Conservation (phyloP, 1,139 yeast genomes). For the Geotrichum reessii region DNA sequence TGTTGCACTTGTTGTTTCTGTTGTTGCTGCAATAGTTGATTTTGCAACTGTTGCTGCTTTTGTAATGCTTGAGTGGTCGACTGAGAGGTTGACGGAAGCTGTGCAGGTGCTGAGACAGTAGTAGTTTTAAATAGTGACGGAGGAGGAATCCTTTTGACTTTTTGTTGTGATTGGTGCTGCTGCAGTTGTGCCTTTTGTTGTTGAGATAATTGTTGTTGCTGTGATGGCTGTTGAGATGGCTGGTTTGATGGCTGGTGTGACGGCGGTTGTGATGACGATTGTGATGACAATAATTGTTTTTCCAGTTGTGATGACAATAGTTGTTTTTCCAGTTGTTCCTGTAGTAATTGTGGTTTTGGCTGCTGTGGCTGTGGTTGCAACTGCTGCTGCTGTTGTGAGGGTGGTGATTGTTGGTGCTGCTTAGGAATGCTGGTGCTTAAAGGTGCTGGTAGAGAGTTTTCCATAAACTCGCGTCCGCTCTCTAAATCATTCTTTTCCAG, state of each 20-base stretch:
- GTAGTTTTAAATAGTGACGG: background rate
- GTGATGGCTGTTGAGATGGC: conserved; percentile 16
- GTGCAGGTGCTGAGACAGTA: background rate
- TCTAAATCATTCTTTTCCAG: conserved; percentile 43
- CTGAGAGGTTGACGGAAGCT: background rate
- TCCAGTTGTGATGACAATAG: background rate
- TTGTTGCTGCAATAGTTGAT: background rate
- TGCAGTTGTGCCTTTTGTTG: conserved; percentile 21
- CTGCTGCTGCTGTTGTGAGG: conserved; percentile 1
- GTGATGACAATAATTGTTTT: too few species aligned
- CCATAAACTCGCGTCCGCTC: conserved; percentile 34
- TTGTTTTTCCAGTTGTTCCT: background rate
- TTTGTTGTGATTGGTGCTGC: conserved; percentile 6
- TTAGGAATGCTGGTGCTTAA: conserved; percentile 11
- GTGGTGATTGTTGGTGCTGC: conserved; percentile 15
- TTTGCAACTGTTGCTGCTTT: background rate
- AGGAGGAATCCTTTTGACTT: conserved; percentile 13
- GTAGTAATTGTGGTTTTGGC: conserved; percentile 18
- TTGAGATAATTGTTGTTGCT: background rate
- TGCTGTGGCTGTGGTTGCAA: conserved; percentile 7
- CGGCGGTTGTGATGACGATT: conserved; percentile 14
- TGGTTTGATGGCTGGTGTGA: conserved; percentile 14
- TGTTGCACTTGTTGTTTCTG: conserved; percentile 3
- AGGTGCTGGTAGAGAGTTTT: conserved; percentile 25
- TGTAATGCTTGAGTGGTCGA: background rate